Conservation (phyloP, 129 eudicot genomes). For the Erigeron canadensis region DNA sequence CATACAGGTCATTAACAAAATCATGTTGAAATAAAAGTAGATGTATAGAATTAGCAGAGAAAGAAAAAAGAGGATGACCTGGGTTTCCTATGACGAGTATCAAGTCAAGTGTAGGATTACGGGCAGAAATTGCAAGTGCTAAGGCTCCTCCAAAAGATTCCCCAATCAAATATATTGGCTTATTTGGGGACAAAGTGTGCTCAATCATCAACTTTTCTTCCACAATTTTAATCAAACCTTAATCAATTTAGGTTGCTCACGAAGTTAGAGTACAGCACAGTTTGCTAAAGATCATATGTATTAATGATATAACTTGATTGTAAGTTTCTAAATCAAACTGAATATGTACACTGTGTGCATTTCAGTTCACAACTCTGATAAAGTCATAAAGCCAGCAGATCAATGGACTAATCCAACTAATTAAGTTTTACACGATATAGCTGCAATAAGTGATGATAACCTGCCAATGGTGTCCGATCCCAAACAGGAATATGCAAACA, state of each 20-base stretch:
- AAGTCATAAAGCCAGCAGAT: too few species aligned
- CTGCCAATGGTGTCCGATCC: conserved; percentile 66
- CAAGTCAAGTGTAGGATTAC: conserved; percentile 68
- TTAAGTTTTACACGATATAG: not conserved
- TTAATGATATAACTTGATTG: not conserved
- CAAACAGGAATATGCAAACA: conserved; percentile 66
- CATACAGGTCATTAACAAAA: not conserved
- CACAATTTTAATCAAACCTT: conserved; percentile 63
- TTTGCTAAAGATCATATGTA: not conserved
- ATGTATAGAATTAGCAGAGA: not conserved
- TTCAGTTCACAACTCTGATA: too few species aligned
- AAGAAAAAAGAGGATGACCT: conserved; percentile 37
- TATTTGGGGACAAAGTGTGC: conserved; percentile 58
- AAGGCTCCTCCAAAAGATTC: conserved; percentile 87
- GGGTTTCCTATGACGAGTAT: conserved; percentile 73
- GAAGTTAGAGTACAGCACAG: not conserved
- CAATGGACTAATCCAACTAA: not conserved
- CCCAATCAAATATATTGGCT: conserved; percentile 80
- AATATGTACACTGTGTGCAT: not conserved
- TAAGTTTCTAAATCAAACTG: not conserved
- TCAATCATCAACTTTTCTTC: conserved; percentile 62
- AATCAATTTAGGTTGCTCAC: not conserved
- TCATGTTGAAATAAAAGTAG: not conserved
- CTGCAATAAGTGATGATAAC: conserved; percentile 30
- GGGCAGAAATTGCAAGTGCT: conserved; percentile 88